These are phyloP conservation scores for Yamadazyma diddensiae DNA, from an alignment of 1,139 yeast genomes.

Conservation along the genomic window DNA sequence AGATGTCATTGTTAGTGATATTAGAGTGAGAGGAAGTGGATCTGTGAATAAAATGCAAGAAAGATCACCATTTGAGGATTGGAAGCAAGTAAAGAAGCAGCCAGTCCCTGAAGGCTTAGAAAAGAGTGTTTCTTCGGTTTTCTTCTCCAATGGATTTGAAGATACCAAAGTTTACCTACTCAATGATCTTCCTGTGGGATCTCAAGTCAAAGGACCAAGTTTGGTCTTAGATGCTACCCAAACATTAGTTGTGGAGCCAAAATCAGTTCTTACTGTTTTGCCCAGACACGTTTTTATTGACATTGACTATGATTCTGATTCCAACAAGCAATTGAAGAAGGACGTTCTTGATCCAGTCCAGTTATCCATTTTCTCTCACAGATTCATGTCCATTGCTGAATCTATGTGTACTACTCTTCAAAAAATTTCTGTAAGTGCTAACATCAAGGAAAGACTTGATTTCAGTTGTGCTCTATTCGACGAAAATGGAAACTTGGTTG, in stretches of 20 bases:
- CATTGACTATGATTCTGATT: conserved; percentile 13
- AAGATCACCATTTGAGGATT: conserved; percentile 14
- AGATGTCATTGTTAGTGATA: conserved; percentile 23
- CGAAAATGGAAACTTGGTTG: conserved; percentile 18
- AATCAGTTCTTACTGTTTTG: conserved; percentile 17
- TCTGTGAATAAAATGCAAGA: conserved; percentile 32
- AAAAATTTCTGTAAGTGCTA: conserved; percentile 21
- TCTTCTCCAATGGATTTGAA: conserved; percentile 42
- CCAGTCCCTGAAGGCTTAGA: conserved; percentile 8
- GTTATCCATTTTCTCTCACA: conserved; percentile 20
- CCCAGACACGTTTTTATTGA: conserved; percentile 24
- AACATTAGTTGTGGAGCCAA: conserved; percentile 19
- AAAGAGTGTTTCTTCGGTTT: conserved; percentile 16
- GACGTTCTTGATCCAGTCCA: conserved; percentile 19
- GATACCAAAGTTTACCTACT: conserved; percentile 16
- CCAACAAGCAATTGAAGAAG: conserved; percentile 6
- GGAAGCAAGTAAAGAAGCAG: conserved; percentile 5
- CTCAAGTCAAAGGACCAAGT: conserved; percentile 20
- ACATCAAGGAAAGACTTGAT: conserved; percentile 24
- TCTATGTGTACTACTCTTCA: conserved; percentile 23
- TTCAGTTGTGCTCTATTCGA: conserved; percentile 30
- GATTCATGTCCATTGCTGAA: conserved; percentile 24
- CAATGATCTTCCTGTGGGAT: conserved; percentile 16
- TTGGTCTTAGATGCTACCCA: conserved; percentile 21
- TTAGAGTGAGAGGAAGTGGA: conserved; percentile 20